phyloP scores from a whole-genome alignment of 177 flowering plant genomes.

The Vitis hybrid region DNA sequence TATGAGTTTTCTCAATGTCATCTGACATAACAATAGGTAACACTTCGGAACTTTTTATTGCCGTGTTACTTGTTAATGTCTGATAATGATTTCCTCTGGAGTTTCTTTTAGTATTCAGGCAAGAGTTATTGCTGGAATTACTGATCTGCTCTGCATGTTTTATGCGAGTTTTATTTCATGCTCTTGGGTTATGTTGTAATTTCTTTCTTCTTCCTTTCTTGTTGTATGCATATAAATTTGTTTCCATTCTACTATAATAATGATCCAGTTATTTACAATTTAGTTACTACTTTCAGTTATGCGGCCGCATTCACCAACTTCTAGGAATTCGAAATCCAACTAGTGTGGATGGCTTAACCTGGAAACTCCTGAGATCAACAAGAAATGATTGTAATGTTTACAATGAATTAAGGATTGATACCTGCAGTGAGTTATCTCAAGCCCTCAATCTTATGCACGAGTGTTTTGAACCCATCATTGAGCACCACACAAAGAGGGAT shows the following conservation, averaged over 20 bases:
- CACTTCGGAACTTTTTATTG: too few relatives aligned
- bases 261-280: neutral
- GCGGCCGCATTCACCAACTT: constrained; percentile 16
- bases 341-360: constrained; percentile 16
- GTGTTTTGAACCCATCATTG: constrained; percentile 34
- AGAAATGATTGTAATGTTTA: constrained; percentile 5
- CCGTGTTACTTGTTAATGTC: too few relatives aligned
- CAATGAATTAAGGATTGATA: constrained; percentile 1
- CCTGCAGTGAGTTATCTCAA: constrained; percentile 6
- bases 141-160: neutral
- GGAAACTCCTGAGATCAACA: constrained; percentile 18
- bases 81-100: neutral
- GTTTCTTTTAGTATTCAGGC: neutral
- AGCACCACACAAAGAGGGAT: constrained; percentile 35
- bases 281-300: constrained; percentile 17
- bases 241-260: neutral
- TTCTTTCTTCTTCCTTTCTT: neutral
- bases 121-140: neutral
- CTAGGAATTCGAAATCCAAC: constrained; percentile 21
- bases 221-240: neutral
- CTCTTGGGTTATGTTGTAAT: neutral
- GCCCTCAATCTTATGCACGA: constrained; percentile 27
- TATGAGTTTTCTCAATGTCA: too few relatives aligned
- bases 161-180: neutral
- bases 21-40: too few relatives aligned